Percentiles rank a stretch among this genome's conserved stretches.
Conservation (phyloP, 2,329 filamentous ascomycete species). For the Teratosphaeria nubilosa region DNA sequence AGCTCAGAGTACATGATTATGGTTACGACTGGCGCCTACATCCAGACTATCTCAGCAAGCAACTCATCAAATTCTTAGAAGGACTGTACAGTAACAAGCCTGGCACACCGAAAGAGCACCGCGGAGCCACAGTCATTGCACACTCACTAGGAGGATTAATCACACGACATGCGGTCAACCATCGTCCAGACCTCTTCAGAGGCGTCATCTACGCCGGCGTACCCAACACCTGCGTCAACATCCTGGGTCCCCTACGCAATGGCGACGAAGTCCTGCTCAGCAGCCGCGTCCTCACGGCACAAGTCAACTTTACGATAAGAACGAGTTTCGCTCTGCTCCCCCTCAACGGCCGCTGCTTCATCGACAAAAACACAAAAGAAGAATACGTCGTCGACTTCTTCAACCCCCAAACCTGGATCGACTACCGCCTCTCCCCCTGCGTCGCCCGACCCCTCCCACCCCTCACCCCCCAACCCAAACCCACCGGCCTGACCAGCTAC, state of each 20-base stretch:
- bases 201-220: constrained; percentile 79
- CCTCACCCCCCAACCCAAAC: constrained; percentile 24
- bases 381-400: constrained; percentile 79
- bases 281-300: constrained; percentile 78
- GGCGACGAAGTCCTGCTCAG: constrained; percentile 88
- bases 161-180: constrained; percentile 77
- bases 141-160: constrained; percentile 84
- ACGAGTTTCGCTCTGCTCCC: constrained; percentile 79
- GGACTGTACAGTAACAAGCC: constrained; percentile 63
- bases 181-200: constrained; percentile 71
- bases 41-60: constrained; percentile 61
- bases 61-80: constrained; percentile 64
- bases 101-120: constrained; percentile 40
- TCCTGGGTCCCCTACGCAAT: constrained; percentile 77
- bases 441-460: constrained; percentile 58
- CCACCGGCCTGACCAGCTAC: constrained; percentile 33
- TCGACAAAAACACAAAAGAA: constrained; percentile 71
- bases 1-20: constrained; percentile 74
- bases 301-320: constrained; percentile 85
- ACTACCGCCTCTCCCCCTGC: constrained; percentile 68
- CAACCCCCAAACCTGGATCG: constrained; percentile 66
- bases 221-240: constrained; percentile 80
- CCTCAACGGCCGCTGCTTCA: constrained; percentile 76
- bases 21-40: constrained; percentile 93
- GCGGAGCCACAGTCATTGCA: constrained; percentile 71